These are phyloP conservation scores for Aspergillus udagawae DNA, from an alignment of 2,329 filamentous ascomycete species.

Conservation along the genomic window DNA sequence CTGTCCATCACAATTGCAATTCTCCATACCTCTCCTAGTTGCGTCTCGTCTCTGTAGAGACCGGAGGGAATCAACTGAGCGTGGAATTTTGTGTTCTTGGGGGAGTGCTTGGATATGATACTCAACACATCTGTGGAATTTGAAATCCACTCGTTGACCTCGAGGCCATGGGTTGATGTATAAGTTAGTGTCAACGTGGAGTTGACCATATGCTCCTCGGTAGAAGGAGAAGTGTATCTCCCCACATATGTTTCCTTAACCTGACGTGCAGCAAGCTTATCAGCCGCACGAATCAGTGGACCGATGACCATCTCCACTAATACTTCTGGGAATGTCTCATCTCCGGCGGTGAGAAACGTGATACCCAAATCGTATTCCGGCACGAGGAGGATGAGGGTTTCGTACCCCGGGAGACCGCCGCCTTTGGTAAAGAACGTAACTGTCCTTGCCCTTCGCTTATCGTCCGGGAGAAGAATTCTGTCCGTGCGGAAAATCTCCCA, in stretches of 20 bases:
- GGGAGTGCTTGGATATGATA: background rate
- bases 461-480: conserved; percentile 32
- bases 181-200: conserved; percentile 1
- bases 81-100: background rate
- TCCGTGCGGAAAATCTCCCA: conserved; percentile 47
- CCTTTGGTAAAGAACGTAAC: conserved; percentile 46
- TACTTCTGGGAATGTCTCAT: conserved; percentile 4
- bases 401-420: conserved; percentile 42
- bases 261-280: conserved; percentile 11
- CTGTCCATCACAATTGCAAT: conserved; percentile 14
- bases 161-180: background rate
- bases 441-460: conserved; percentile 1
- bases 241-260: conserved; percentile 10
- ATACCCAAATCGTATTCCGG: conserved; percentile 45
- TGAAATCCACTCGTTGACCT: conserved; percentile 5
- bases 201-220: background rate
- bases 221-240: background rate
- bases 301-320: conserved; percentile 12
- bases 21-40: conserved; percentile 35
- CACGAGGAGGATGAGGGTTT: conserved; percentile 35
- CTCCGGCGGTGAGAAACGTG: conserved; percentile 34
- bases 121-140: conserved; percentile 6
- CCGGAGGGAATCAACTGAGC: background rate
- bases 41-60: background rate
- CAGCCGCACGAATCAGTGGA: conserved; percentile 16